phyloP scores from a whole-genome alignment of 78 protist genomes.

The Planoprotostelium fungivorum region DNA sequence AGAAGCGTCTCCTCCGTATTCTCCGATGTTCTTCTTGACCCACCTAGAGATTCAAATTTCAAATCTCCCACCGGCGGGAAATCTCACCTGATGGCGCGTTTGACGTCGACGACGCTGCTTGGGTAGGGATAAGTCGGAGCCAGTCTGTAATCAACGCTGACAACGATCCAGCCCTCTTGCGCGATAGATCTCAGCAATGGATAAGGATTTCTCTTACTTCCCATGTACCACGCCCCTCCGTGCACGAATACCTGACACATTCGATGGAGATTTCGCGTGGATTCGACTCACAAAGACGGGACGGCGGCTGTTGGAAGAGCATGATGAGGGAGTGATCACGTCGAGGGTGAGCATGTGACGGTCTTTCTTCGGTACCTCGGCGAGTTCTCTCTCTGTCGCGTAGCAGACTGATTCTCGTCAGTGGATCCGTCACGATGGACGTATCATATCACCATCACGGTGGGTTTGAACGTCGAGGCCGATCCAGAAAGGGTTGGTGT shows the following conservation, averaged over 20 bases:
- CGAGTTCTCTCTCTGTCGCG: neutral
- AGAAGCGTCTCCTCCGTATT: neutral
- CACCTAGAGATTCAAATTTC: too few species aligned
- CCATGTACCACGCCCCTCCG: neutral
- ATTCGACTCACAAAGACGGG: neutral
- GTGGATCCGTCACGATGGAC: too few species aligned
- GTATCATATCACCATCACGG: too few species aligned
- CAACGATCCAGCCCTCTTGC: neutral
- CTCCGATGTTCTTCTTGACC: neutral
- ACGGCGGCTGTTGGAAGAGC: neutral
- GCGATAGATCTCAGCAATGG: neutral
- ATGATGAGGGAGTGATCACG: neutral
- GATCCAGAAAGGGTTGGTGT: too few species aligned
- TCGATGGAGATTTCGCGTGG: neutral
- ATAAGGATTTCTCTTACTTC: neutral
- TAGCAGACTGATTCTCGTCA: neutral
- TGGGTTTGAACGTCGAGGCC: too few species aligned
- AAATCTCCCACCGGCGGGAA: too few species aligned
- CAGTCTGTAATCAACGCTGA: neutral
- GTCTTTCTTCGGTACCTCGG: neutral
- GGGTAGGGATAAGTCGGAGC: neutral
- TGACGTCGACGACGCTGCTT: neutral
- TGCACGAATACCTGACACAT: neutral
- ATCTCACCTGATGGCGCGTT: neutral
- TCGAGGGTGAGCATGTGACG: neutral